phyloP scores from a whole-genome alignment of 2,329 filamentous ascomycete genomes.

The Aspergillaceae sp. region DNA sequence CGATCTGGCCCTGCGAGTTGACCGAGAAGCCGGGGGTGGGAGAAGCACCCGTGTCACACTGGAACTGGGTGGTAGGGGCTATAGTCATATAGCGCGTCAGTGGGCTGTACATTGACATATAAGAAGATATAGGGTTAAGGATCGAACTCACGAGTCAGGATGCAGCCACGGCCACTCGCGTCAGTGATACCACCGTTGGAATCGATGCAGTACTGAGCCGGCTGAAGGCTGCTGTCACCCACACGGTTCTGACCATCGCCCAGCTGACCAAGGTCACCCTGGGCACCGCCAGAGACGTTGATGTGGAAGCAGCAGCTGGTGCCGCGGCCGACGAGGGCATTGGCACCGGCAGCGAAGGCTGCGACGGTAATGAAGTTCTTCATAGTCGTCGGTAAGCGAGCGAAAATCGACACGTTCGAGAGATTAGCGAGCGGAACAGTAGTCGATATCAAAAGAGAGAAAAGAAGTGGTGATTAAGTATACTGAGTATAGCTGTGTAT shows the following conservation, averaged over 20 bases:
- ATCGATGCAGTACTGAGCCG: slow-evolving; percentile 48
- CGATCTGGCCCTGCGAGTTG: slow-evolving; percentile 44
- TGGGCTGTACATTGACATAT: no score
- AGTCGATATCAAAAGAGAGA: not conserved
- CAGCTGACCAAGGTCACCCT: slow-evolving; percentile 53
- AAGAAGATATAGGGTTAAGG: not conserved
- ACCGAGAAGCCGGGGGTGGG: slow-evolving; percentile 51
- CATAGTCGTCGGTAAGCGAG: slow-evolving; percentile 21
- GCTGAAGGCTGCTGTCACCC: slow-evolving; percentile 38
- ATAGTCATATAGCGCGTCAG: not conserved
- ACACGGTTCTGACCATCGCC: slow-evolving; percentile 55
- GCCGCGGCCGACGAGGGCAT: slow-evolving; percentile 33
- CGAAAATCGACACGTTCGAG: not conserved
- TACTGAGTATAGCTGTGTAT: not conserved
- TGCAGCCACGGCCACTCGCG: slow-evolving; percentile 50
- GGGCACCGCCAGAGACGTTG: slow-evolving; percentile 40
- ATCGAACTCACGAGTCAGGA: slow-evolving; percentile 48
- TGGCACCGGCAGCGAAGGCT: slow-evolving; percentile 33
- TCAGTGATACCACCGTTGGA: slow-evolving; percentile 49
- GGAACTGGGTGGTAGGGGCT: slow-evolving; percentile 51
- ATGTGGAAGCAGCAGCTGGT: slow-evolving; percentile 47
- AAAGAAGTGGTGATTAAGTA: not conserved
- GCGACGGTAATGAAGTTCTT: slow-evolving; percentile 31
- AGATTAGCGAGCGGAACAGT: slow-evolving; percentile 7
- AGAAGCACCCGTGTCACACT: slow-evolving; percentile 50